Base-by-base conservation (phyloP, 768 basidiomycete genomes). In the Pleurotus tuber-regium region DNA sequence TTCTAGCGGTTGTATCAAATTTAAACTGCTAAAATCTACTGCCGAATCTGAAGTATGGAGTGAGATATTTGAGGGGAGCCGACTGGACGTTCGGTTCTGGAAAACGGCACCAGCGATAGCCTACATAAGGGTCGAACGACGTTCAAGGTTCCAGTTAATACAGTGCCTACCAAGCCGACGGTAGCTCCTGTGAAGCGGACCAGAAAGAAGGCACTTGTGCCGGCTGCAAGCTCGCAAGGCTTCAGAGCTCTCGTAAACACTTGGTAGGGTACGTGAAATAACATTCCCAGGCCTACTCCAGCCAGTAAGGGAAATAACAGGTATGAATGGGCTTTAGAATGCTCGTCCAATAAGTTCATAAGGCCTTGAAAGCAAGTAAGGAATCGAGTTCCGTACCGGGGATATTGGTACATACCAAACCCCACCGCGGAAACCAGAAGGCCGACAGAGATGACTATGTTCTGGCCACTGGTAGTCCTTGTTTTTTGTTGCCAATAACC, bases 121-220 rank as follows among this genome's bases (percentile, higher is more conserved):
- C 90, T 92, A 59, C 40, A 57, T 30, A 48, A 48, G 46, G 46
- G 54, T 62, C 50, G 60, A 56, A 59, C 49, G 60, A 51, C 52
- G 26, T 33, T 47, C 33, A 24, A 36, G 43, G 31, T 54, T 53
- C 33, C 23, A 35, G 28, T 7, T 25, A n/a, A 29, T 39, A 18
- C 24, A 51, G 11, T 42, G 63, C 84, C 59, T 65, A 89, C 90
- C 70, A 93, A 67, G 54, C 90, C 90, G 31, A 86, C 73, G 2
- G 90, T 91, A 26, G 90, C 88, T 7, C 90, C 90, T 30, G 89
- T 92, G 68, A 92, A 92, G 38, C 90, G 79, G 39, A 91, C 88
- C 50, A 92, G 75, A 68, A 93, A 92, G 66, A 92, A 93, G 9
- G 89, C 89, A 61, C 89, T 86, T 8, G 91, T 93, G 25, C 88